phyloP scores from a whole-genome alignment of 148 eudicot species.

The Rhododendron vialii region DNA sequence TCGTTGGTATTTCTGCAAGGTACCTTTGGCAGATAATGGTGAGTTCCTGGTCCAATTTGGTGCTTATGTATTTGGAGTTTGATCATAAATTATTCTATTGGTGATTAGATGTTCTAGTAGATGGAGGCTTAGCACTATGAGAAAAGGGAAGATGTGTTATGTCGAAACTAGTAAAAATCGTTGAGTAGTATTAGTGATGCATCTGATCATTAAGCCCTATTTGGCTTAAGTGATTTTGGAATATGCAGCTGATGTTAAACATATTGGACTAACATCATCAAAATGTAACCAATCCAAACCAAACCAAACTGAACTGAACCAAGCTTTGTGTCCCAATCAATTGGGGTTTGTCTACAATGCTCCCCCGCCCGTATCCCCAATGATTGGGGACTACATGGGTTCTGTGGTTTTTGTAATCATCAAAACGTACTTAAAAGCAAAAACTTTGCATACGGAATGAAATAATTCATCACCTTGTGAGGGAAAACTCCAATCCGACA shows the following conservation, averaged over 20 bases:
- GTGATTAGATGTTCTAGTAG: not conserved
- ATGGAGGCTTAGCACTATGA: not conserved
- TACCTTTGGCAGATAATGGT: conserved; percentile 73
- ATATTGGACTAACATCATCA: not conserved
- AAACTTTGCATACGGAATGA: not conserved
- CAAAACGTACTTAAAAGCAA: not conserved
- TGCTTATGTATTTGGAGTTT: not conserved
- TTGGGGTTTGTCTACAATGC: not conserved
- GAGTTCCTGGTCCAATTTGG: conserved; percentile 14
- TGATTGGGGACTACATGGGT: no score
- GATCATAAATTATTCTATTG: not conserved
- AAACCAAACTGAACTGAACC: not conserved
- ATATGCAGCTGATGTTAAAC: not conserved
- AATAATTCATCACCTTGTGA: not conserved
- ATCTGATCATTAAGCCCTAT: not conserved
- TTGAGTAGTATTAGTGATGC: not conserved
- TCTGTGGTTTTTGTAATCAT: no score
- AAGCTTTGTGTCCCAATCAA: not conserved
- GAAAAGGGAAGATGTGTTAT: not conserved
- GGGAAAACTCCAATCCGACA: not conserved
- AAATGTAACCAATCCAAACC: not conserved
- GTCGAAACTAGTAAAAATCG: not conserved
- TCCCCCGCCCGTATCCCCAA: no score
- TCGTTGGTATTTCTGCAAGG: conserved; percentile 95
- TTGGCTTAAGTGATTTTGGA: not conserved